Base-by-base conservation (phyloP, 2,329 filamentous ascomycete species). In the Fusarium sp. region DNA sequence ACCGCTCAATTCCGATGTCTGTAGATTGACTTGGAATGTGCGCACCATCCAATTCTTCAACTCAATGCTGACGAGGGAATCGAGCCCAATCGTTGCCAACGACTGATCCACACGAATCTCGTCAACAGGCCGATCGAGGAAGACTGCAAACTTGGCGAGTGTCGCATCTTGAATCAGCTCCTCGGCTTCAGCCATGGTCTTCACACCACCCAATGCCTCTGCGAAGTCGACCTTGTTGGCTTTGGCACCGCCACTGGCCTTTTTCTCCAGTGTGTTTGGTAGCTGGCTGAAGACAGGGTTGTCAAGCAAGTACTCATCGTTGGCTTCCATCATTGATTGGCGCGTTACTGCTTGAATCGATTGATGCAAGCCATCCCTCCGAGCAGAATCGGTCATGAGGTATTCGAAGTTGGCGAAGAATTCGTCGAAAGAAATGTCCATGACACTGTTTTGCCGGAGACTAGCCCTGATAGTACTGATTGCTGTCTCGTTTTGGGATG, bases 21-120 rank as follows among this genome's bases (percentile, higher is more conserved):
- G 57, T 2, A 61, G 34, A 42, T 57, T 61, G 5, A 61, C 52
- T 27, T 61, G 57, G 52, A 61, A 61, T 16, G 57, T 61, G 24
- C 57, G 57, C 12, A 57, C 52, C 57, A 61, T 61, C 57, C 57
- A 61, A 5, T 61, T 61, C 32, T 61, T 61, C 18, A 61, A n/a
- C 32, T 61, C 57, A 16, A 61, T 61, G 2, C 57, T 61, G 11
- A 61, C 57, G 3, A 61, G 42, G 6, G 57, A 61, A 16, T 61
- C 57, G 2, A 61, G 4, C 1, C 57, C 57, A 4, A 61, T 57
- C 3, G 57, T 61, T 2, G 52, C 41, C 6, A 61, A 14, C 0
- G 57, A 61, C 22, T 61, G 57, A n/a, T 57, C 27, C 1, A 61
- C 42, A 2, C 32, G 42, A 24, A 61, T 61, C 18, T 61, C 57